Evolutionary conservation across 176 grass and related monocot species (phyloP).

Genomic region (Dendrocalamus sinicus): DNA sequence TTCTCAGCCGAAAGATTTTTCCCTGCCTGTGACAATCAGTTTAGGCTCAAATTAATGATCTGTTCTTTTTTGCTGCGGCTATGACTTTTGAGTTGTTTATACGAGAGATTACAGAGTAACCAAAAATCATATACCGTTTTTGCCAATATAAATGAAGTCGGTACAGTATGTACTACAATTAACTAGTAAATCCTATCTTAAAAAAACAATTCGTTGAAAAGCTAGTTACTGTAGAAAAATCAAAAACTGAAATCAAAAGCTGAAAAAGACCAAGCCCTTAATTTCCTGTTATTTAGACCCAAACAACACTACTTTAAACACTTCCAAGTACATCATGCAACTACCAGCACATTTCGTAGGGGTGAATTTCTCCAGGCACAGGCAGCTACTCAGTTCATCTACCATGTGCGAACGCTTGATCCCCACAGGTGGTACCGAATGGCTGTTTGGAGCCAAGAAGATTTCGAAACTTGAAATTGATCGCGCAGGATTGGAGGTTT

Average conservation of each 20-base stretch:
- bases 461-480: not conserved
- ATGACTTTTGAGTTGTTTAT: no score
- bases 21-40: not conserved
- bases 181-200: no score
- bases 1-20: no score
- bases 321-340: not conserved
- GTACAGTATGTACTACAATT: no score
- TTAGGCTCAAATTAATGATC: not conserved
- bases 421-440: not conserved
- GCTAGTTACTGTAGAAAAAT: no score
- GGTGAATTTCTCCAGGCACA: not conserved
- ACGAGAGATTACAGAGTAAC: no score
- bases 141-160: no score
- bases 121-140: no score
- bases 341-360: not conserved
- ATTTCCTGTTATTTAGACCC: not conserved
- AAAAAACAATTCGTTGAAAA: no score
- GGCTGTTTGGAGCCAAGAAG: not conserved
- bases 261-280: no score
- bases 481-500: not conserved
- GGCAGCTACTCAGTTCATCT: not conserved
- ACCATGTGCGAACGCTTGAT: not conserved
- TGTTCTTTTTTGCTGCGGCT: no score
- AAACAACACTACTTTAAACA: not conserved
- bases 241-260: no score